Conservation (phyloP, 208 protist genomes). For the Wallacemonas sp. region DNA sequence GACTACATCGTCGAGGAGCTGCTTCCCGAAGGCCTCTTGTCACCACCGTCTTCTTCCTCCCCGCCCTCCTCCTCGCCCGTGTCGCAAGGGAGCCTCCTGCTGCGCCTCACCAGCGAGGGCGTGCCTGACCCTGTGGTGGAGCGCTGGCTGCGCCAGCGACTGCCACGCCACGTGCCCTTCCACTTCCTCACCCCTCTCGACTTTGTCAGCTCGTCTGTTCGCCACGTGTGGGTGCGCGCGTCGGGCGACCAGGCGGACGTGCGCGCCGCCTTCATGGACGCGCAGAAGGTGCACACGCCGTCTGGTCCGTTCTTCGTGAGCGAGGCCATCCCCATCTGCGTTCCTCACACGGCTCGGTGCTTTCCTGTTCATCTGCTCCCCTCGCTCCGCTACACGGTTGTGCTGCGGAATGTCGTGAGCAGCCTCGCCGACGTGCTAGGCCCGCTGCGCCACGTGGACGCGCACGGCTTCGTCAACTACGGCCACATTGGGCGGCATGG, state of each 20-base stretch:
- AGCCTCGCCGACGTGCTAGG: slow-evolving; percentile 70
- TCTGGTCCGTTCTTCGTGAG: slow-evolving; percentile 15
- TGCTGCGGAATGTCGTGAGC: slow-evolving; percentile 64
- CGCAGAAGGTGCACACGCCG: slow-evolving; percentile 5
- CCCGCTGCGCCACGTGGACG: slow-evolving; percentile 43
- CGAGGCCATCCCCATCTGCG: slow-evolving; percentile 27
- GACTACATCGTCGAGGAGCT: slow-evolving; percentile 78
- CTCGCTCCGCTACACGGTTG: slow-evolving; percentile 59
- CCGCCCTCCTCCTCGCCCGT: background rate
- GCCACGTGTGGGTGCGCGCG: slow-evolving; percentile 56
- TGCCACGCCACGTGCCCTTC: slow-evolving; percentile 25
- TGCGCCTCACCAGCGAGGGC: slow-evolving; percentile 68
- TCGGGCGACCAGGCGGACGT: background rate
- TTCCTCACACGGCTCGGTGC: slow-evolving; percentile 10
- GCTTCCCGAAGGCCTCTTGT: slow-evolving; percentile 30
- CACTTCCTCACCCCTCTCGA: slow-evolving; percentile 78
- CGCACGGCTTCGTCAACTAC: slow-evolving; percentile 77
- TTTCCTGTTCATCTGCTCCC: slow-evolving; percentile 67
- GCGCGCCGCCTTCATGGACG: background rate
- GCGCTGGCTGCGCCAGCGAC: slow-evolving; percentile 27
- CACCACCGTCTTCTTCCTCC: background rate
- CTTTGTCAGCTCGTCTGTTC: slow-evolving; percentile 52
- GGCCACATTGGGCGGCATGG: slow-evolving; percentile 77
- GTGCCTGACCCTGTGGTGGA: slow-evolving; percentile 54
- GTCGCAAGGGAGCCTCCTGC: slow-evolving; percentile 26